A percentile compares a stretch with the other conserved stretches of the same genome.
phyloP scores from a whole-genome alignment of 2,329 filamentous ascomycete species.

The Ascochyta fabae region DNA sequence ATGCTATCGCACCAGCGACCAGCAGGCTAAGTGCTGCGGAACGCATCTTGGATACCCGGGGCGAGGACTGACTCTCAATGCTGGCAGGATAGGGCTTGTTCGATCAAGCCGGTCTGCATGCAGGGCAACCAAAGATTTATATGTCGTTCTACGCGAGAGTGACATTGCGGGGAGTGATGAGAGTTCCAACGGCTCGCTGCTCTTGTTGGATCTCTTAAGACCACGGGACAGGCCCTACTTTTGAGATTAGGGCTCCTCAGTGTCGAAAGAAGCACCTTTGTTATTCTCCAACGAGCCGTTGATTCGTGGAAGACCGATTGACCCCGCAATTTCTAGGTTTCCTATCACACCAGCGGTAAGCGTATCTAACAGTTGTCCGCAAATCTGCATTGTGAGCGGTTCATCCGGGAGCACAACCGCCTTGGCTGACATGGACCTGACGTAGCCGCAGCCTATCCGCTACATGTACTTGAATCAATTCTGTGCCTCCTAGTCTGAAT shows the following conservation, averaged over 20 bases:
- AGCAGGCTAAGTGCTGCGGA: neutral
- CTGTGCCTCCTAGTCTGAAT: conserved; percentile 2
- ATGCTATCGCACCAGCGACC: neutral
- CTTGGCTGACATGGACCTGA: neutral
- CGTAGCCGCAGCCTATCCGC: neutral
- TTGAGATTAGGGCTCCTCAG: neutral
- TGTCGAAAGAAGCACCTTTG: neutral
- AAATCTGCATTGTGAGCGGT: neutral
- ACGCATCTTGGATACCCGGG: neutral
- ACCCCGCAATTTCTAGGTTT: neutral
- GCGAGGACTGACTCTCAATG: neutral
- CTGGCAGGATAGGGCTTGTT: neutral
- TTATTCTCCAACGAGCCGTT: neutral
- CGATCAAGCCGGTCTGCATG: too few species aligned
- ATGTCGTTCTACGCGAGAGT: neutral
- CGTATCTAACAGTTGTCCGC: neutral
- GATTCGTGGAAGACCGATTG: conserved; percentile 4
- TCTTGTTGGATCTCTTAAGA: neutral
- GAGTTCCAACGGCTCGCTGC: neutral
- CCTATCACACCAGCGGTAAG: neutral
- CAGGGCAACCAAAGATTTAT: neutral
- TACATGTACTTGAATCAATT: neutral
- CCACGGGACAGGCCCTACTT: neutral
- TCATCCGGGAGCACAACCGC: neutral
- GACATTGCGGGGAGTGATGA: neutral